Conservation (phyloP, 2,329 filamentous ascomycete genomes). For the Colletotrichum navitas region DNA sequence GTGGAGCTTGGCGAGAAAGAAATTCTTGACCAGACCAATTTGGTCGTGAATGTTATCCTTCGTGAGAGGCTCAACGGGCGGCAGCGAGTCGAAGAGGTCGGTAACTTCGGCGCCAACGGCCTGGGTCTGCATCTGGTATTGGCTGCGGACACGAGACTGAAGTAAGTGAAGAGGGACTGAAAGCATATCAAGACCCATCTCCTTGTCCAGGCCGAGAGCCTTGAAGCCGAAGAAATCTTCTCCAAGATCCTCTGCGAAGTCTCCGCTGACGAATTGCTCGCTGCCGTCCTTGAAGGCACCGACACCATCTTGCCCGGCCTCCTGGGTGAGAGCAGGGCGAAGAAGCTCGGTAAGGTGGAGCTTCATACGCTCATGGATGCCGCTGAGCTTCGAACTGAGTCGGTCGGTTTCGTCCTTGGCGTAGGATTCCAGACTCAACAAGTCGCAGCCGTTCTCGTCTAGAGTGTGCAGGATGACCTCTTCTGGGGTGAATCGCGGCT, state of each 20-base stretch:
- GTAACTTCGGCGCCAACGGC: conserved; percentile 67
- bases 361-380: conserved; percentile 96
- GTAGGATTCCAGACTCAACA: conserved; percentile 86
- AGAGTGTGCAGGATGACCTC: conserved; percentile 90
- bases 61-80: conserved; percentile 82
- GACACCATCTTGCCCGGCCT: conserved; percentile 85
- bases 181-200: conserved; percentile 88
- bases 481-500: conserved; percentile 82
- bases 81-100: conserved; percentile 75
- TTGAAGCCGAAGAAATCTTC: conserved; percentile 99
- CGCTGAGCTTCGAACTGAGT: conserved; percentile 80
- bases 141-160: conserved; percentile 88
- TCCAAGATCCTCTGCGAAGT: conserved; percentile 97
- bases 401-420: conserved; percentile 95
- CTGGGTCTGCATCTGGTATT: conserved; percentile 81
- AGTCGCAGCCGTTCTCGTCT: conserved; percentile 84
- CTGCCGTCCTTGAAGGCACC: conserved; percentile 96
- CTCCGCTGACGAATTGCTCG: conserved; percentile 95
- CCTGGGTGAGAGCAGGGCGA: conserved; percentile 82
- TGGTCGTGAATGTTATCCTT: conserved; percentile 81
- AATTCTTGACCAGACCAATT: conserved; percentile 89
- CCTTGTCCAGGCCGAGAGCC: conserved; percentile 90
- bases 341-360: conserved; percentile 91
- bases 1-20: conserved; percentile 90
- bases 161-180: conserved; percentile 94